A percentile compares a stretch with the other conserved stretches of the same genome.
Evolutionary conservation across 306 rosid species (phyloP).

Genomic region (Potentilla sterilis): DNA sequence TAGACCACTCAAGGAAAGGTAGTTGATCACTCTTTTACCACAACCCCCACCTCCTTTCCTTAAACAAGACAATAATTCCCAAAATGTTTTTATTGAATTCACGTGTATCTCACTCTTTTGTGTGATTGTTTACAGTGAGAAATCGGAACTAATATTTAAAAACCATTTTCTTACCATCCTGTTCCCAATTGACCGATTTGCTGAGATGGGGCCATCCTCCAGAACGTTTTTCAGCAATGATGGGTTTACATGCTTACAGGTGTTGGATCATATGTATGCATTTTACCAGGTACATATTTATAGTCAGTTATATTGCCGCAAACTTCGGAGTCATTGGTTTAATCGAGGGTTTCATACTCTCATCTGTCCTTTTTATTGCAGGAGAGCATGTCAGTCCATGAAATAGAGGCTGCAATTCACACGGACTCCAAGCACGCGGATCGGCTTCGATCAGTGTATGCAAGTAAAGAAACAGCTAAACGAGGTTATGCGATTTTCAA

Average conservation of each 20-base stretch:
- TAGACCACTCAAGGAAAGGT: constrained; percentile 83
- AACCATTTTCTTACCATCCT: constrained; percentile 73
- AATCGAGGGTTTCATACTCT: not conserved
- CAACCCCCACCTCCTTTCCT: not conserved
- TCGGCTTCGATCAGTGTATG: constrained; percentile 71
- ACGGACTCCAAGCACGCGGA: constrained; percentile 92
- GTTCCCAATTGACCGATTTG: constrained; percentile 84
- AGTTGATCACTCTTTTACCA: constrained; percentile 13
- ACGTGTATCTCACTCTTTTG: constrained; percentile 8
- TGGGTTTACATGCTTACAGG: constrained; percentile 86
- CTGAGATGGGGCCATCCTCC: constrained; percentile 96
- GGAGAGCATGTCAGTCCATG: constrained; percentile 80
- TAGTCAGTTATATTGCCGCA: not conserved
- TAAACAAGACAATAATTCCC: not conserved
- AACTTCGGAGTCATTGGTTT: not conserved
- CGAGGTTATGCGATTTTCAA: constrained; percentile 53
- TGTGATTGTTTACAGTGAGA: constrained; percentile 60
- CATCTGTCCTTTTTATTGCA: constrained; percentile 21
- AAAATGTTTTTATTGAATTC: not conserved
- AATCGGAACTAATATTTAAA: constrained; percentile 72
- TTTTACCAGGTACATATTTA: constrained; percentile 74
- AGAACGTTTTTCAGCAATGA: constrained; percentile 58
- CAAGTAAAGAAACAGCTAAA: constrained; percentile 60
- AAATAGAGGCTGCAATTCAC: constrained; percentile 85
- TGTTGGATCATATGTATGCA: constrained; percentile 68